These are phyloP conservation scores for Colletotrichum siamense DNA, from an alignment of 2,329 filamentous ascomycete genomes.

Conservation along the genomic window DNA sequence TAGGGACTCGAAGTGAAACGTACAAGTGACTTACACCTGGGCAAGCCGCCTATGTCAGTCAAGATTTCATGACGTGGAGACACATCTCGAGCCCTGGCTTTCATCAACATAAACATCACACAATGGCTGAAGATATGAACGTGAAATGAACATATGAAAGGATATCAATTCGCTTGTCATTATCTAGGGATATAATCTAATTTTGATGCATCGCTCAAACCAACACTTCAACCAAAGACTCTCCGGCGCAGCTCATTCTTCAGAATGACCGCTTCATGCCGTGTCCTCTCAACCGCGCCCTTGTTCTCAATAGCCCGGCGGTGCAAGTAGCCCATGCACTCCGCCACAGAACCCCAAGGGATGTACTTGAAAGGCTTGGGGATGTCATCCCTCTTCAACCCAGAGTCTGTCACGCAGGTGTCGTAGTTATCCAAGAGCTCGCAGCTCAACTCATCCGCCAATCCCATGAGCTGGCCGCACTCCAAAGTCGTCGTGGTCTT, in stretches of 20 bases:
- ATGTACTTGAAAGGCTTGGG: constrained; percentile 26
- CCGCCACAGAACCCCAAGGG: constrained; percentile 25
- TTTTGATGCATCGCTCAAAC: background rate
- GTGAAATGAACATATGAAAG: constrained; percentile 45
- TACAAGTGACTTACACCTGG: background rate
- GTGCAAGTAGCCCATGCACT: constrained; percentile 26
- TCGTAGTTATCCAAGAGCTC: constrained; percentile 48
- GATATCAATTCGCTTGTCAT: background rate
- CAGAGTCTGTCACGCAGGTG: constrained; percentile 1
- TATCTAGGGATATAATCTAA: constrained; percentile 1
- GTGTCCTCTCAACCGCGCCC: constrained; percentile 23
- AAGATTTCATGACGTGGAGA: background rate
- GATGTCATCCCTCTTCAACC: constrained; percentile 8
- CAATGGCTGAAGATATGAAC: background rate
- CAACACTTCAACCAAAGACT: constrained; percentile 23
- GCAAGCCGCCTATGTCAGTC: background rate
- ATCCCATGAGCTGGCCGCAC: constrained; percentile 54
- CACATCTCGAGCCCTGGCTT: rapidly evolving
- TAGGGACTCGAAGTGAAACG: background rate
- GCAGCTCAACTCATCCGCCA: constrained; percentile 91
- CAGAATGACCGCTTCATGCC: constrained; percentile 31
- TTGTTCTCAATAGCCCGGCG: constrained; percentile 27
- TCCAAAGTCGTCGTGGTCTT: constrained; percentile 44
- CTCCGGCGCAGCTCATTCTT: constrained; percentile 32
- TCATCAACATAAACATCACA: background rate